phyloP scores from a whole-genome alignment of 768 basidiomycete genomes.

The Omphalotus guepiniiformis region DNA sequence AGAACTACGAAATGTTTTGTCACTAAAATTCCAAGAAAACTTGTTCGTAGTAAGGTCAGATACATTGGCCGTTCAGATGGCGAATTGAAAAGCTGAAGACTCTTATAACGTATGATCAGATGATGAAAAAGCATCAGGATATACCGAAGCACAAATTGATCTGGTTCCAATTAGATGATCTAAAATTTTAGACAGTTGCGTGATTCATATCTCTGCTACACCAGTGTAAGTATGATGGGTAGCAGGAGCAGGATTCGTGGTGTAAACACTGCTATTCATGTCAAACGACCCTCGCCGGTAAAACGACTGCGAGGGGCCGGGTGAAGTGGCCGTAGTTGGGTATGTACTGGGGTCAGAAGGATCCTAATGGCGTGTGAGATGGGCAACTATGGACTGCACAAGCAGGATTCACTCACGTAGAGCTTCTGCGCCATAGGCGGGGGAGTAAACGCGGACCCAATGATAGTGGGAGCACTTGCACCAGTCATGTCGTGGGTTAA shows the following conservation, averaged over 20 bases:
- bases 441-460: constrained; percentile 10
- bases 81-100: neutral
- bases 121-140: neutral
- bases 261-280: neutral
- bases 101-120: neutral
- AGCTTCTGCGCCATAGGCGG: constrained; percentile 20
- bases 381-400: neutral
- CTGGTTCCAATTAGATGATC: neutral
- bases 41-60: neutral
- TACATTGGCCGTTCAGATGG: neutral
- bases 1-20: neutral
- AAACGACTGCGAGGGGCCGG: neutral
- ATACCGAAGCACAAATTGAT: neutral
- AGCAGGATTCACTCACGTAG: constrained; percentile 22
- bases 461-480: neutral
- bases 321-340: neutral
- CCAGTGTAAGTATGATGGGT: constrained; percentile 1
- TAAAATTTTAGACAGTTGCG: neutral
- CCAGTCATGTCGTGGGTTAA: constrained; percentile 8
- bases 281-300: neutral
- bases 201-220: neutral
- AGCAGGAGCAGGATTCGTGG: neutral
- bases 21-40: neutral
- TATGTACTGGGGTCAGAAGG: constrained; percentile 28
- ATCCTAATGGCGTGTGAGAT: constrained; percentile 22